Percentiles rank a stretch among this genome's conserved stretches.
Conservation (phyloP, 1,284 basidiomycete genomes). For the Athelia psychrophila region DNA sequence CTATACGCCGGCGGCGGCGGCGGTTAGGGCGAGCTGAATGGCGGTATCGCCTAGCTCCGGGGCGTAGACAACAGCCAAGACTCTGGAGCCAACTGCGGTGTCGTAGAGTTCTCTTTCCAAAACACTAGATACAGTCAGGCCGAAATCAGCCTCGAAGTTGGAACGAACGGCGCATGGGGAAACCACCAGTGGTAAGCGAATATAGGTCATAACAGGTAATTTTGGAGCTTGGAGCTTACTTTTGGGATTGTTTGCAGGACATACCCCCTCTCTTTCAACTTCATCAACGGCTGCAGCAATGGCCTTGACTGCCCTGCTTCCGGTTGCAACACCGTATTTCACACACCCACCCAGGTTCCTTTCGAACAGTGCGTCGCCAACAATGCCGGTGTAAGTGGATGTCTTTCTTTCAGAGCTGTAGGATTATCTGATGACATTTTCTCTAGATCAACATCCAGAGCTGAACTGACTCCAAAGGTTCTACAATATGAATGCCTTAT, state of each 20-base stretch:
- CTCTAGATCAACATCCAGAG: neutral
- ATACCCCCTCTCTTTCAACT: constrained; percentile 4
- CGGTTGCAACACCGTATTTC: neutral
- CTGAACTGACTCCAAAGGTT: neutral
- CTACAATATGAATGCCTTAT: no score
- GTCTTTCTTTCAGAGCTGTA: neutral
- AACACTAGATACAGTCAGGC: constrained; percentile 1
- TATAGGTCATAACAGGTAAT: neutral
- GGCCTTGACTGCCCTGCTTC: neutral
- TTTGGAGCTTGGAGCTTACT: neutral
- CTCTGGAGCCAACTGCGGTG: constrained; percentile 4
- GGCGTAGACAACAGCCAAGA: neutral
- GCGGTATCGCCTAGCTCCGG: constrained; percentile 2
- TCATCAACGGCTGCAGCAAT: constrained; percentile 1
- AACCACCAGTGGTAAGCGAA: constrained; percentile 3
- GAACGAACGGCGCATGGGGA: neutral
- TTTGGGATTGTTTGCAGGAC: neutral
- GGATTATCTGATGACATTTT: neutral
- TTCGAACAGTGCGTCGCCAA: neutral
- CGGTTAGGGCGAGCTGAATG: neutral
- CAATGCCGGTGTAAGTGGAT: neutral
- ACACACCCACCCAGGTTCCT: neutral
- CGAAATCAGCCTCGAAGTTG: constrained; percentile 1
- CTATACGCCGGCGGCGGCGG: neutral
- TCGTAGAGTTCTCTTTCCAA: constrained; percentile 3